These are phyloP conservation scores for Aureobasidium zeae DNA, from an alignment of 2,329 filamentous ascomycete genomes.

Conservation along the genomic window DNA sequence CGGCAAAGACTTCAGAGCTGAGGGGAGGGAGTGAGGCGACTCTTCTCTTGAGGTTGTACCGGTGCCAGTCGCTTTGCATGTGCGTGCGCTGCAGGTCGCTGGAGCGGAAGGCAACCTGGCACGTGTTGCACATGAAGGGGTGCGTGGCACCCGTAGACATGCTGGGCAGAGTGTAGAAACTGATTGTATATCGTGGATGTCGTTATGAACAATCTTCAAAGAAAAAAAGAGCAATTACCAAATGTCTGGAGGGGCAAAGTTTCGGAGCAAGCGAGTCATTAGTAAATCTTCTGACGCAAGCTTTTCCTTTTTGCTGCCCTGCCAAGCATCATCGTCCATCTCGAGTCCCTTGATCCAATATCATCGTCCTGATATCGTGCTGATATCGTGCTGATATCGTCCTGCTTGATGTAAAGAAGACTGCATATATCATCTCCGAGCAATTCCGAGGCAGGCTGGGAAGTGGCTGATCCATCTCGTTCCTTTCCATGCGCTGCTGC, in stretches of 20 bases:
- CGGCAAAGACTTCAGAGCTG: conserved; percentile 83
- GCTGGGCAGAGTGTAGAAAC: background rate
- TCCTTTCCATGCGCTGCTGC: background rate
- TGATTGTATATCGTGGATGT: background rate
- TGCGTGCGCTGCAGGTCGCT: conserved; percentile 88
- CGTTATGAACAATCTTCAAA: conserved; percentile 1
- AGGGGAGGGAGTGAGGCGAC: conserved; percentile 86
- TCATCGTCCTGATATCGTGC: too few relatives aligned
- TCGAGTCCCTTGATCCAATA: background rate
- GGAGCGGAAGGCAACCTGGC: conserved; percentile 90
- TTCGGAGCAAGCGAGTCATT: conserved; percentile 6
- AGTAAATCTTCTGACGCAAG: too few relatives aligned
- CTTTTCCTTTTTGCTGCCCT: too few relatives aligned
- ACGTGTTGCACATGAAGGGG: conserved; percentile 97
- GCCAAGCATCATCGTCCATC: background rate
- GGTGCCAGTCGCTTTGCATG: conserved; percentile 98
- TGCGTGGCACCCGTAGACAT: conserved; percentile 41
- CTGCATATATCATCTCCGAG: too few relatives aligned
- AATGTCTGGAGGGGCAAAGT: conserved; percentile 13
- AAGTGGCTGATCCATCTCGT: too few relatives aligned
- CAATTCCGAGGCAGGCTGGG: background rate
- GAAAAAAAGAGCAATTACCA: conserved; percentile 2
- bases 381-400: too few relatives aligned
- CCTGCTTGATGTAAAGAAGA: too few relatives aligned
- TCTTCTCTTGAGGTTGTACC: conserved; percentile 93